Evolutionary conservation across 2,329 filamentous ascomycete genomes (phyloP).

Genomic region (Verticillium klebahnii): DNA sequence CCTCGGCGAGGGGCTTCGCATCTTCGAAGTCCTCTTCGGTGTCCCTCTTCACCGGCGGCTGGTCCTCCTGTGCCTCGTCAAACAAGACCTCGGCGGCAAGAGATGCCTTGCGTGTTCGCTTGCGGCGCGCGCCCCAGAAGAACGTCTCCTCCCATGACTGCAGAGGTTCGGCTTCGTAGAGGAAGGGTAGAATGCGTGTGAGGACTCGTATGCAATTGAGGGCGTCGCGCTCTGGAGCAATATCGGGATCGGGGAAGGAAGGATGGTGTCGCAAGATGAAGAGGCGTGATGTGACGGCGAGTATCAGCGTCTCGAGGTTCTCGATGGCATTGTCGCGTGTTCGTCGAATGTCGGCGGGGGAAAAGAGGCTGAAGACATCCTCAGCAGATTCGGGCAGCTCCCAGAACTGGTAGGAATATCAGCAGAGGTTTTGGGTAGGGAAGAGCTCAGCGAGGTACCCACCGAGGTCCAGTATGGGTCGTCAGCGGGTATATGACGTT

Average conservation of each 20-base stretch:
- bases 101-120: conserved; percentile 61
- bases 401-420: conserved; percentile 67
- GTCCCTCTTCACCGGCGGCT: conserved; percentile 26
- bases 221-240: conserved; percentile 81
- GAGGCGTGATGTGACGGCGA: conserved; percentile 77
- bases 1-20: conserved; percentile 82
- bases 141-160: conserved; percentile 86
- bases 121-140: conserved; percentile 79
- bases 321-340: conserved; percentile 79
- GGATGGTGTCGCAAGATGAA: conserved; percentile 81
- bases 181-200: conserved; percentile 81
- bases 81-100: conserved; percentile 76
- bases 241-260: conserved; percentile 81
- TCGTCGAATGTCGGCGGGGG: conserved; percentile 79
- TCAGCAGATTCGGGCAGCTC: conserved; percentile 92
- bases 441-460: conserved; percentile 28
- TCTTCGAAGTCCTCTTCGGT: conserved; percentile 70
- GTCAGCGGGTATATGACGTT: conserved; percentile 79
- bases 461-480: conserved; percentile 93
- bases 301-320: conserved; percentile 84
- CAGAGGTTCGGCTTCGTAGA: conserved; percentile 85
- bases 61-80: conserved; percentile 59
- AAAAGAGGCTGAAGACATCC: conserved; percentile 95
- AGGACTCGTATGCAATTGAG: conserved; percentile 92
- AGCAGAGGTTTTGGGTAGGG: neutral